phyloP scores from a whole-genome alignment of 805 yeast genomes.

The Candida insectalens region DNA sequence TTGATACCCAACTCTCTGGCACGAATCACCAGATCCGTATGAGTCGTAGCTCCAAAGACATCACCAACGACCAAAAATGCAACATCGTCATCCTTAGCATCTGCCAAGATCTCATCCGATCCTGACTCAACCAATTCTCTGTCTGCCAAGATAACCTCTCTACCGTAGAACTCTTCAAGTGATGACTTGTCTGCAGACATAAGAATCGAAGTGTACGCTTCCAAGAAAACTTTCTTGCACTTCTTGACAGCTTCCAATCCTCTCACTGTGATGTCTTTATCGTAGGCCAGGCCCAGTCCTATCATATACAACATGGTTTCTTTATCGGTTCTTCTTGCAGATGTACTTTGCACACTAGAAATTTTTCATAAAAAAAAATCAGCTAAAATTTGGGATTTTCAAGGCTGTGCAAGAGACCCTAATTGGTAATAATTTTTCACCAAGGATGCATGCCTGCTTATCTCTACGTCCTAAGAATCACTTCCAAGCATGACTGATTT shows the following conservation, averaged over 20 bases:
- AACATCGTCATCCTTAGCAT: slow-evolving; percentile 72
- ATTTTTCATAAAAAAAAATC: slow-evolving; percentile 2
- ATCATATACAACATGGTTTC: slow-evolving; percentile 80
- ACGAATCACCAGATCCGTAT: slow-evolving; percentile 84
- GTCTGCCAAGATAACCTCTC: slow-evolving; percentile 81
- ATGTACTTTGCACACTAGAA: neutral
- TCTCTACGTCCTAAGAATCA: no score
- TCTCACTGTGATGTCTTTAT: slow-evolving; percentile 85
- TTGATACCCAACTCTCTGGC: slow-evolving; percentile 78
- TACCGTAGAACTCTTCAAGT: slow-evolving; percentile 77
- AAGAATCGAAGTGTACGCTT: slow-evolving; percentile 88
- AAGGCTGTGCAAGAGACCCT: slow-evolving; percentile 1
- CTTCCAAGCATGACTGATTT: no score
- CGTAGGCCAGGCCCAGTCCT: slow-evolving; percentile 87
- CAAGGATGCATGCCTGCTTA: no score
- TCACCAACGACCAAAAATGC: slow-evolving; percentile 97
- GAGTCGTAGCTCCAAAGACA: slow-evolving; percentile 97
- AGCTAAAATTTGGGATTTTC: neutral
- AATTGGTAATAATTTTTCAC: no score
- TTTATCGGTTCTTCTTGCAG: no score
- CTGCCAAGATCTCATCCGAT: slow-evolving; percentile 69
- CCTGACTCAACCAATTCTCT: slow-evolving; percentile 90
- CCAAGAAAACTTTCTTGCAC: slow-evolving; percentile 87
- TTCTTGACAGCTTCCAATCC: slow-evolving; percentile 78
- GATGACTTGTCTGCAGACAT: slow-evolving; percentile 81